Base-by-base conservation (phyloP, 129 eudicot species). In the Helichrysum umbraculigerum region DNA sequence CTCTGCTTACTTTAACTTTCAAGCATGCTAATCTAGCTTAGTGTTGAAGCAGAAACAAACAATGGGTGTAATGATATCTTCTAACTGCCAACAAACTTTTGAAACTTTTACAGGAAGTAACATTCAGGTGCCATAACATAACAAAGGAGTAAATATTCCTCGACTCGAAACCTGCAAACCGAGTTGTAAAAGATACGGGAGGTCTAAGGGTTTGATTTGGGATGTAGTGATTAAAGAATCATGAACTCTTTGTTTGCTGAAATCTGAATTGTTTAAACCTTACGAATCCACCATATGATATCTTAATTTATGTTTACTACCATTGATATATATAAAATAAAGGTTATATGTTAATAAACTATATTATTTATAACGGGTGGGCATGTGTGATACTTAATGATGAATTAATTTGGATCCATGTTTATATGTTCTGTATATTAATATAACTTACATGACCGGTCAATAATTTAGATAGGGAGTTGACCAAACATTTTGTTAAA, bases 31-130 rank as follows among this genome's bases (percentile, higher is more conserved):
- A 14, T 71, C 33, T 63, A 61, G 72, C 77, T 78, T 71, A 34
- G 64, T 21, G 72, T 71, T 64, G 37, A 76, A 34, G 80, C 14
- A 33, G 25, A 50, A 33, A 32, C 69, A 66, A 68, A 58, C 5
- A 29, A 64, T 44, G 66, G 25, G 29, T 42, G 37, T 44, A 70
- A 70, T 78, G 32, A 78, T 61, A 65, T 66, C 68, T 34, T 52
- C 29, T 65, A 22, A 76, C 39, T 35, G 37, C 29, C 52, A 22
- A 76, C 28, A 30, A 35, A 56, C 10, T 20, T 17, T 20, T 56
- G 10, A 19, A 56, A 6, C n/a, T 19, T 56, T 54, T 54, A 19
- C 10, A 17, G 3, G 17, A 16, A 16, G 60, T n/a, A 6, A 54
- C 60, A 54, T 54, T 19, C 6, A 19, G 60, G 21, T 54, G 25